A percentile compares a stretch with the other conserved stretches of the same genome.
phyloP scores from a whole-genome alignment of 2,329 filamentous ascomycete species.

The Nigrospora sphaerica region DNA sequence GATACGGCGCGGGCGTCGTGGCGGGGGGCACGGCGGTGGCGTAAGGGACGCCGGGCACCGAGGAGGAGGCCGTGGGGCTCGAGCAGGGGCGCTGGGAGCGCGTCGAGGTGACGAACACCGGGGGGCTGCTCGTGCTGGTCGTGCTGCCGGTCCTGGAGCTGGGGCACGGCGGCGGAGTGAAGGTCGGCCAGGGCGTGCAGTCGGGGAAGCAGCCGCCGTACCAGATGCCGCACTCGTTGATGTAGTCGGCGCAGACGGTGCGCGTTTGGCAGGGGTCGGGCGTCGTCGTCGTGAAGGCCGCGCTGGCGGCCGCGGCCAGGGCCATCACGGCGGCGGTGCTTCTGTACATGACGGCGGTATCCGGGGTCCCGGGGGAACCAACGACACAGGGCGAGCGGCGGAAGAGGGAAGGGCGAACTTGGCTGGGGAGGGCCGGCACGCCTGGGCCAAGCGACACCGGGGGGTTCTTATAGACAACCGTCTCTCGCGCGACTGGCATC shows the following conservation, averaged over 20 bases:
- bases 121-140: neutral
- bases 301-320: no score
- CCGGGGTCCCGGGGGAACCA: no score
- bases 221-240: conserved; percentile 10
- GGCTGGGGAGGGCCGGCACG: no score
- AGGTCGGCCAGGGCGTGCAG: conserved; percentile 11
- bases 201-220: conserved; percentile 11
- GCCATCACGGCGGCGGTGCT: no score
- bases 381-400: no score
- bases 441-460: no score
- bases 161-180: conserved; percentile 8
- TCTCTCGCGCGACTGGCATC: no score
- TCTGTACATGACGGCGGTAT: no score
- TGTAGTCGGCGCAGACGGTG: conserved; percentile 11
- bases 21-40: conserved; percentile 2
- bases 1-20: neutral
- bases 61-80: neutral
- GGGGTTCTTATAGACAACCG: no score
- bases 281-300: neutral
- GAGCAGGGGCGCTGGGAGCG: no score
- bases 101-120: neutral
- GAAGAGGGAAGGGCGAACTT: no score
- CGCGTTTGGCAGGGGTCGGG: conserved; percentile 4
- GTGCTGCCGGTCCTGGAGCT: neutral
- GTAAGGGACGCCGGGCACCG: conserved; percentile 2